phyloP scores from a whole-genome alignment of 2,329 filamentous ascomycete genomes.

The Gnomoniopsis smithogilvyi region DNA sequence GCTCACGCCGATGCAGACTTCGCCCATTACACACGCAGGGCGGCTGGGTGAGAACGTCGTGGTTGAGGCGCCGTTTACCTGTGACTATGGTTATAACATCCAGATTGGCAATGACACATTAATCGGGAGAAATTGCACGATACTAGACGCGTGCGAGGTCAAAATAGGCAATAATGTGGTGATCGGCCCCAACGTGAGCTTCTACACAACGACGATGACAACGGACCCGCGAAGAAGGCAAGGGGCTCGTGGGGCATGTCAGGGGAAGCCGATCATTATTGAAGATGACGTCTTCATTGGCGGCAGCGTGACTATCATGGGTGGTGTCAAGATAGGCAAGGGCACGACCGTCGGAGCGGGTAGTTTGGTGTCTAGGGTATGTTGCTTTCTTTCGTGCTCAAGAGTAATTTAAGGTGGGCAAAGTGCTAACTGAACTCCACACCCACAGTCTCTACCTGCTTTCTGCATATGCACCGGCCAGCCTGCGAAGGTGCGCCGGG shows the following conservation, averaged over 20 bases:
- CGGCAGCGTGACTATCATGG: constrained; percentile 72
- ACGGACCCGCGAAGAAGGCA: constrained; percentile 71
- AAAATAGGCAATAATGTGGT: constrained; percentile 74
- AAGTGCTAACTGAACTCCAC: neutral
- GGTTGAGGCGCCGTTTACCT: constrained; percentile 85
- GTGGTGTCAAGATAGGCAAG: constrained; percentile 75
- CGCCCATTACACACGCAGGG: constrained; percentile 52
- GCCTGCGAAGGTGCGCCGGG: constrained; percentile 21
- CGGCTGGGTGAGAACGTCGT: constrained; percentile 71
- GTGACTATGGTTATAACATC: constrained; percentile 92
- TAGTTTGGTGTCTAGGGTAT: constrained; percentile 76
- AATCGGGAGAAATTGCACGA: constrained; percentile 78
- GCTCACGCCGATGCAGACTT: constrained; percentile 52
- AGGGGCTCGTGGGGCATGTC: constrained; percentile 68
- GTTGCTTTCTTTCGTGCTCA: constrained; percentile 17
- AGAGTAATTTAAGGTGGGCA: neutral
- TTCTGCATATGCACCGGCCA: constrained; percentile 23
- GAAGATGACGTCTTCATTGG: constrained; percentile 85
- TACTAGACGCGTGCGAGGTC: constrained; percentile 83
- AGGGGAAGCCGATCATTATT: constrained; percentile 71
- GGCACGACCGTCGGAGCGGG: constrained; percentile 79
- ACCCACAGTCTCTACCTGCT: constrained; percentile 17
- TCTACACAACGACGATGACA: constrained; percentile 72
- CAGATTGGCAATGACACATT: constrained; percentile 80
- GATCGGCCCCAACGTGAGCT: constrained; percentile 81